A percentile compares a stretch with the other conserved stretches of the same genome.
These are phyloP conservation scores for Cyberlindnera bimundalis DNA, from an alignment of 805 yeast species.

Conservation along the genomic window DNA sequence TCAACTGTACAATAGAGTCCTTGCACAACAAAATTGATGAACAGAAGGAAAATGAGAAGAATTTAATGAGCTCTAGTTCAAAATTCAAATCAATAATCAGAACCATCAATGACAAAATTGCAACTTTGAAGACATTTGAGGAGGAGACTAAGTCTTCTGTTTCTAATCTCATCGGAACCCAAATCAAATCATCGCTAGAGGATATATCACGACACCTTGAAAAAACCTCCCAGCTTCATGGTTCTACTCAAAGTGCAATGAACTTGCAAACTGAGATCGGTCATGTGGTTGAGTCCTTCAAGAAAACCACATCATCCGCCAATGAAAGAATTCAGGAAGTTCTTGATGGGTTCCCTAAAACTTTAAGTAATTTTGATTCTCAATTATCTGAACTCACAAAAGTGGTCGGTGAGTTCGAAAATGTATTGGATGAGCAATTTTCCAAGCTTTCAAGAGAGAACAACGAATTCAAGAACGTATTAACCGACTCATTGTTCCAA, in stretches of 20 bases:
- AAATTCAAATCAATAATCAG: slow-evolving; percentile 31
- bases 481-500: slow-evolving; percentile 24
- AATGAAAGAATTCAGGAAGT: slow-evolving; percentile 24
- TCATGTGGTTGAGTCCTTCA: slow-evolving; percentile 15
- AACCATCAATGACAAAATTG: slow-evolving; percentile 28
- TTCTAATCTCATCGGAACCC: slow-evolving; percentile 10
- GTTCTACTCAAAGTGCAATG: slow-evolving; percentile 2
- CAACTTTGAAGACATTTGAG: slow-evolving; percentile 24
- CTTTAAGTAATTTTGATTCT: slow-evolving; percentile 21
- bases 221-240: not conserved
- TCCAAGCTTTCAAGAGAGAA: slow-evolving; percentile 25
- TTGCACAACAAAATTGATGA: slow-evolving; percentile 30
- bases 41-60: slow-evolving; percentile 31
- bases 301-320: slow-evolving; percentile 21
- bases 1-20: slow-evolving; percentile 27
- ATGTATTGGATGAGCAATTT: slow-evolving; percentile 18
- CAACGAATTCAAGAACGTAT: slow-evolving; percentile 20
- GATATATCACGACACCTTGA: slow-evolving; percentile 7
- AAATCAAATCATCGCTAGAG: slow-evolving; percentile 5
- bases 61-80: slow-evolving; percentile 31
- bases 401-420: slow-evolving; percentile 11
- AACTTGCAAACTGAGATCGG: slow-evolving; percentile 16
- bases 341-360: slow-evolving; percentile 21
- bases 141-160: slow-evolving; percentile 19
- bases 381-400: slow-evolving; percentile 12